Percentiles rank a stretch among this genome's conserved stretches.
Conservation (phyloP, 495 filamentous ascomycete genomes). For the Lepidopterella palustris region DNA sequence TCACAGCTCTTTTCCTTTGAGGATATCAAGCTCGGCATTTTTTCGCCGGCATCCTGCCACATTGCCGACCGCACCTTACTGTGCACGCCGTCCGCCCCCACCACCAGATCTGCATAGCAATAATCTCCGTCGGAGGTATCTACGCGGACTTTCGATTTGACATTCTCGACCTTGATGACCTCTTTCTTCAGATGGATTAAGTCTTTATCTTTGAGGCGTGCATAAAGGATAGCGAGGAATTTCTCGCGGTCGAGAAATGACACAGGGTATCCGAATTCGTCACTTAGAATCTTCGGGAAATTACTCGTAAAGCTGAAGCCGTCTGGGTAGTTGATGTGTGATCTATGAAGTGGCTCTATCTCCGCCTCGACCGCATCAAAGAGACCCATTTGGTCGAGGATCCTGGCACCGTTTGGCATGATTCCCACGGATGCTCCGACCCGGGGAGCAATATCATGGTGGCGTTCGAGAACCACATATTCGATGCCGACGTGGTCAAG, state of each 20-base stretch:
- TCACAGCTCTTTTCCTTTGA: background rate
- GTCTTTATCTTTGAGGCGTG: constrained; percentile 1
- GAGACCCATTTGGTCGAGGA: too few relatives aligned
- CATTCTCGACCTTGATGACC: background rate
- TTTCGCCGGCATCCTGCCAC: constrained; percentile 1
- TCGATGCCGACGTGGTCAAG: too few relatives aligned
- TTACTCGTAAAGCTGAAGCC: too few relatives aligned
- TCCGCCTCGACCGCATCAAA: too few relatives aligned
- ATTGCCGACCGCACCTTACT: constrained; percentile 1
- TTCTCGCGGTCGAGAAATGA: background rate
- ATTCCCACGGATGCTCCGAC: too few relatives aligned
- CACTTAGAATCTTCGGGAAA: too few relatives aligned
- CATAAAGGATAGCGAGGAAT: background rate
- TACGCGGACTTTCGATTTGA: background rate
- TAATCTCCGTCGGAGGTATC: background rate
- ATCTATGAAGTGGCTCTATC: too few relatives aligned
- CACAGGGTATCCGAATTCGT: background rate
- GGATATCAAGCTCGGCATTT: background rate
- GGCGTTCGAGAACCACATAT: too few relatives aligned
- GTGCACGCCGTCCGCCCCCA: constrained; percentile 7
- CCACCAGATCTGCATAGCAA: background rate
- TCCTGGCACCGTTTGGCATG: too few relatives aligned
- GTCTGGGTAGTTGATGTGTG: too few relatives aligned
- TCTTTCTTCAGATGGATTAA: background rate
- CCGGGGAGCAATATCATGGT: too few relatives aligned